Percentiles rank a stretch among this genome's conserved stretches.
These are phyloP conservation scores for Cladosporium austrohemisphaericum DNA, from an alignment of 2,329 filamentous ascomycete species.

Conservation along the genomic window DNA sequence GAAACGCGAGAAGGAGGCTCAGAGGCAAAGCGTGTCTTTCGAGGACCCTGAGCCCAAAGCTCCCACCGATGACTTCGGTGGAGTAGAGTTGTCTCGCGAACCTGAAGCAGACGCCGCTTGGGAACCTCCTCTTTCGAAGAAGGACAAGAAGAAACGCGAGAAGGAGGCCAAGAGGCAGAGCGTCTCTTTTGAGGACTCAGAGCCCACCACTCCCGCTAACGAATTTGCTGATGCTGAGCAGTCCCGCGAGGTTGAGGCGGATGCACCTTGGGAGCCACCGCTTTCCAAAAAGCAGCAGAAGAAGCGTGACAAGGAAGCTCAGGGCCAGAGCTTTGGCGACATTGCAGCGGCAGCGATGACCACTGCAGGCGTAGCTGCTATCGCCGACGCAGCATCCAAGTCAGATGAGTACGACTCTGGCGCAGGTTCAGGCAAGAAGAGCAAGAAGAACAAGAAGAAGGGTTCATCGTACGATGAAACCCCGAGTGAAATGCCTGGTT, in stretches of 20 bases:
- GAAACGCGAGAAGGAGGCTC: constrained; percentile 43
- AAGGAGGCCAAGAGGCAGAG: constrained; percentile 36
- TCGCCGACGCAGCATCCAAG: constrained; percentile 21
- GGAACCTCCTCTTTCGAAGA: constrained; percentile 33
- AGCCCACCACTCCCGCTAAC: neutral
- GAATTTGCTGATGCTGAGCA: constrained; percentile 4
- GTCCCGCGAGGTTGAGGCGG: constrained; percentile 12
- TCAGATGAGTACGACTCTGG: constrained; percentile 22
- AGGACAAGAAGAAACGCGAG: constrained; percentile 43
- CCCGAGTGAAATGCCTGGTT: constrained; percentile 25
- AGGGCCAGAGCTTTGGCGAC: constrained; percentile 26
- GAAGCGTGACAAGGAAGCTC: constrained; percentile 40
- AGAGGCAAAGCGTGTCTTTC: constrained; percentile 21
- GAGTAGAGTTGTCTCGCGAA: neutral
- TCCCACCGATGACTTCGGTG: neutral
- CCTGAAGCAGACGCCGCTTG: constrained; percentile 18
- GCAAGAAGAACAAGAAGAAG: constrained; percentile 39
- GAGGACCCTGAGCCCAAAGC: neutral
- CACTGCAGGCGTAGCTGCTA: constrained; percentile 26
- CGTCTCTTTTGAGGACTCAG: constrained; percentile 13
- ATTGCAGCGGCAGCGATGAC: constrained; percentile 28
- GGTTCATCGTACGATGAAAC: constrained; percentile 22
- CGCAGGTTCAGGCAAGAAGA: constrained; percentile 24
- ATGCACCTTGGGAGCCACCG: constrained; percentile 17
- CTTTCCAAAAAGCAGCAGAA: constrained; percentile 37